These are phyloP conservation scores for Hypoxylon sp. DNA, from an alignment of 2,329 filamentous ascomycete genomes.

Conservation along the genomic window DNA sequence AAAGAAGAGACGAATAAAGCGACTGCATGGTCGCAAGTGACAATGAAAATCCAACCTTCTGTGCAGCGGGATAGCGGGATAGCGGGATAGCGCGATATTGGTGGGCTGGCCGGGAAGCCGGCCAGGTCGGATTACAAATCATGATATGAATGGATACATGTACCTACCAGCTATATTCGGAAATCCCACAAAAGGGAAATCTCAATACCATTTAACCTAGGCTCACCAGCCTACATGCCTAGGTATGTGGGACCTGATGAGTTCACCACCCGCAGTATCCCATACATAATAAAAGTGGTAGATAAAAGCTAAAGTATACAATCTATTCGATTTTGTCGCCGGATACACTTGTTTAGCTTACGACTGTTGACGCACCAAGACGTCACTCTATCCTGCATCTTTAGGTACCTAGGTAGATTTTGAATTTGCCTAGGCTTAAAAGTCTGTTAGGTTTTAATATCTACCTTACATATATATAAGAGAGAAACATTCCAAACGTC, in stretches of 20 bases:
- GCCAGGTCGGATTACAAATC: conserved; percentile 21
- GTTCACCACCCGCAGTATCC: neutral
- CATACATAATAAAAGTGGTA: too few species aligned
- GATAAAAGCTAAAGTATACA: neutral
- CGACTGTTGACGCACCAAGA: conserved; percentile 16
- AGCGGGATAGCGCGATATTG: too few species aligned
- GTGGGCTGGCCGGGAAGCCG: neutral
- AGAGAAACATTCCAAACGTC: neutral
- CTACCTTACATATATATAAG: conserved; percentile 7
- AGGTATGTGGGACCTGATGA: conserved; percentile 33
- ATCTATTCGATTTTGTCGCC: conserved; percentile 5
- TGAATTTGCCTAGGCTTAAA: neutral
- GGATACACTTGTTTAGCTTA: conserved; percentile 10
- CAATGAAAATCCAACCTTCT: neutral
- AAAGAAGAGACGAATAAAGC: neutral
- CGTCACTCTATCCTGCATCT: conserved; percentile 19
- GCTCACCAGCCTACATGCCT: conserved; percentile 16
- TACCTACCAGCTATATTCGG: too few species aligned
- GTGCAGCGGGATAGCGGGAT: neutral
- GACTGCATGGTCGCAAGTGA: neutral
- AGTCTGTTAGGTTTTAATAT: neutral
- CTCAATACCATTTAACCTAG: conserved; percentile 7
- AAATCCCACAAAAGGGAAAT: conserved; percentile 18
- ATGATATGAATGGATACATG: neutral
- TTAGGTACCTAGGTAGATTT: neutral